Evolutionary conservation across 176 grass and related monocot species (phyloP).

Genomic region (Juncus effusus): DNA sequence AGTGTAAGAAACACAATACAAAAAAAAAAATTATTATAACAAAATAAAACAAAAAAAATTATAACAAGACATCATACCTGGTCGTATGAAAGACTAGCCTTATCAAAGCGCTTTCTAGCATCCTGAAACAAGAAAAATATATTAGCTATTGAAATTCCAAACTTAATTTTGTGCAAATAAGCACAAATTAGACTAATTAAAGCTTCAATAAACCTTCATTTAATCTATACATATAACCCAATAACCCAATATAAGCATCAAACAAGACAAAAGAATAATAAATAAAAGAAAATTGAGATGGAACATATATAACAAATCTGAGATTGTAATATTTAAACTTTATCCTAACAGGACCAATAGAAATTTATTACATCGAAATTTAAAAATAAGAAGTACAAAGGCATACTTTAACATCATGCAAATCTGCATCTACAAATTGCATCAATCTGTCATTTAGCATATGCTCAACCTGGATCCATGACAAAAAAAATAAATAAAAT

Average conservation of each 20-base stretch:
- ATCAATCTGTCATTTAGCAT: slow-evolving; percentile 96
- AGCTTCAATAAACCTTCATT: no score
- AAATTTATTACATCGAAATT: neutral
- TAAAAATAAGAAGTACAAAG: no score
- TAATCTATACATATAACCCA: no score
- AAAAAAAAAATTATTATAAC: neutral
- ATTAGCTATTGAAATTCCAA: slow-evolving; percentile 21
- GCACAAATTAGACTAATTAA: no score
- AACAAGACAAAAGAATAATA: no score
- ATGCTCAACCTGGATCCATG: slow-evolving; percentile 60
- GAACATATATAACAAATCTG: no score
- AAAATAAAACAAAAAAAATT: slow-evolving; percentile 8
- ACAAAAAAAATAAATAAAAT: slow-evolving; percentile 11
- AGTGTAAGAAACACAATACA: neutral
- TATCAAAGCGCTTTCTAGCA: slow-evolving; percentile 88
- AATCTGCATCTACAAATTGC: slow-evolving; percentile 95
- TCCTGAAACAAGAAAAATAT: slow-evolving; percentile 51
- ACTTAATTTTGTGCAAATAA: slow-evolving; percentile 2
- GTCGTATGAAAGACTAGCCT: slow-evolving; percentile 94
- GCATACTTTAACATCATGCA: slow-evolving; percentile 87
- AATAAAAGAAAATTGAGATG: no score
- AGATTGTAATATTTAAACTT: no score
- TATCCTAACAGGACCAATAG: neutral
- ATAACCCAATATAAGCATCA: no score
- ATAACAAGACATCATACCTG: slow-evolving; percentile 51